Percentiles rank a stretch among this genome's conserved stretches.
Conservation (phyloP, 495 filamentous ascomycete species). For the Aspergillus leporis region DNA sequence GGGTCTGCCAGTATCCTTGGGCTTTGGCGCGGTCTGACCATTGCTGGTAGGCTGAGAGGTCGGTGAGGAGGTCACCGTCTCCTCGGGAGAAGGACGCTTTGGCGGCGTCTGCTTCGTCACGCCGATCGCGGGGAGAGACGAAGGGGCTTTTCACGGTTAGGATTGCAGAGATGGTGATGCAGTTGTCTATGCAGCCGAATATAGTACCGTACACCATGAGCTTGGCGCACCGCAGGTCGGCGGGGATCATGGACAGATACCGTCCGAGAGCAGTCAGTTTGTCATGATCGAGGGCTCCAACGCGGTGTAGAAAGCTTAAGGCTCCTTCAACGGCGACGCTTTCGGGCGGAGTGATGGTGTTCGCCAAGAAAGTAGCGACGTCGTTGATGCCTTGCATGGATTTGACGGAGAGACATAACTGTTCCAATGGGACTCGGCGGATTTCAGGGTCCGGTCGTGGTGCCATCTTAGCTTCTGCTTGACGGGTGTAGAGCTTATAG, state of each 20-base stretch:
- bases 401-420: slow-evolving; percentile 89
- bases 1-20: slow-evolving; percentile 59
- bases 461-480: slow-evolving; percentile 82
- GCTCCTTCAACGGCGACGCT: slow-evolving; percentile 82
- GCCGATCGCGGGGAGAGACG: slow-evolving; percentile 73
- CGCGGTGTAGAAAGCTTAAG: slow-evolving; percentile 70
- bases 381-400: slow-evolving; percentile 86
- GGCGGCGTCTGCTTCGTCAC: slow-evolving; percentile 79
- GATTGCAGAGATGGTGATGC: slow-evolving; percentile 86
- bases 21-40: slow-evolving; percentile 67
- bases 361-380: slow-evolving; percentile 75
- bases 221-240: slow-evolving; percentile 90
- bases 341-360: slow-evolving; percentile 86
- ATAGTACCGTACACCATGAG: slow-evolving; percentile 94
- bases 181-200: slow-evolving; percentile 86
- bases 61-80: slow-evolving; percentile 86
- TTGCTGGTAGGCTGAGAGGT: slow-evolving; percentile 77
- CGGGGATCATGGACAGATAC: slow-evolving; percentile 91
- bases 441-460: slow-evolving; percentile 93
- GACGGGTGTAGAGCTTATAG: slow-evolving; percentile 92
- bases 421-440: slow-evolving; percentile 86
- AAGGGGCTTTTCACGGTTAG: slow-evolving; percentile 85
- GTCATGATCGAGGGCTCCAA: slow-evolving; percentile 84
- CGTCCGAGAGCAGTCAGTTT: slow-evolving; percentile 86
- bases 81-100: slow-evolving; percentile 68